Evolutionary conservation across 2,329 filamentous ascomycete genomes (phyloP).

Genomic region (Fusarium pseudoanthophilum): DNA sequence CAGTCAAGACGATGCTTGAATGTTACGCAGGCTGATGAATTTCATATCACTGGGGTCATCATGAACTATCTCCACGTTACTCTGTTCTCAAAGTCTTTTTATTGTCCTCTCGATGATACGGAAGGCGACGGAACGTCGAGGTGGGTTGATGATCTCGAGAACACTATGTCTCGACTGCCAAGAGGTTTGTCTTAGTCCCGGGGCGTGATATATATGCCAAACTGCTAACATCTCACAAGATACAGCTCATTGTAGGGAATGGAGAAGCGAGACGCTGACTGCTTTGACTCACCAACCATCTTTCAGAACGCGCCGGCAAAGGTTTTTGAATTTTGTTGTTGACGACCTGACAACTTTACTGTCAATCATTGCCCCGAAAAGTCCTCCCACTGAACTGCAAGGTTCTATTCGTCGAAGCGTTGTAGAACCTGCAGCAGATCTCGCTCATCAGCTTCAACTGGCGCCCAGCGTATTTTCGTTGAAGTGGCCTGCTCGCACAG

Average conservation of each 20-base stretch:
- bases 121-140: constrained; percentile 45
- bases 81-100: constrained; percentile 52
- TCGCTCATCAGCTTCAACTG: constrained; percentile 51
- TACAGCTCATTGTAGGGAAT: constrained; percentile 49
- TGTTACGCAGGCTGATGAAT: constrained; percentile 48
- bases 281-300: constrained; percentile 47
- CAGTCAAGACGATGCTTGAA: constrained; percentile 49
- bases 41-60: constrained; percentile 50
- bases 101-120: constrained; percentile 50
- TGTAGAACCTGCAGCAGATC: constrained; percentile 51
- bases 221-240: constrained; percentile 41
- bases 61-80: constrained; percentile 53
- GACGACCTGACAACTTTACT: constrained; percentile 51
- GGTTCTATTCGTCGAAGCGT: constrained; percentile 48
- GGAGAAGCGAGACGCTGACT: constrained; percentile 52
- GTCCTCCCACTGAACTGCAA: constrained; percentile 45
- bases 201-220: background rate
- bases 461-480: constrained; percentile 50
- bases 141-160: constrained; percentile 51
- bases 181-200: constrained; percentile 42
- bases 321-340: constrained; percentile 45
- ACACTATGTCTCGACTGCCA: constrained; percentile 49
- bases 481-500: constrained; percentile 52
- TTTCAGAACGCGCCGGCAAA: constrained; percentile 46
- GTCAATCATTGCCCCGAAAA: constrained; percentile 45